Evolutionary conservation across 441 rosid genomes (phyloP).

Genomic region (Flueggea neowawraea): DNA sequence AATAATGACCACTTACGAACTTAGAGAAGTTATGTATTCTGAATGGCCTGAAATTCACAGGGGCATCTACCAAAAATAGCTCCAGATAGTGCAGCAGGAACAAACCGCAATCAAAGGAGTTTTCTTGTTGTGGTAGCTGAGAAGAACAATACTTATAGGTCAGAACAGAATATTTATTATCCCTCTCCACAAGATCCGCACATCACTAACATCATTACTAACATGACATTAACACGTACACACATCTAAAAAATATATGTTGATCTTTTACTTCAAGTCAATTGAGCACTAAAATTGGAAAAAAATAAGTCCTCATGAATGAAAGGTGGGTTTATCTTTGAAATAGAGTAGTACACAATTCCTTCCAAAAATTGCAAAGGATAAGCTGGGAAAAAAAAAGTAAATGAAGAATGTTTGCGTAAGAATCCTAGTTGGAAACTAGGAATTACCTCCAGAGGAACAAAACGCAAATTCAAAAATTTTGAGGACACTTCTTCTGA

Average conservation of each 20-base stretch:
- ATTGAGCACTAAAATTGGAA: too few species aligned
- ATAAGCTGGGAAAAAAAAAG: conserved; percentile 1
- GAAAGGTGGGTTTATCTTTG: too few species aligned
- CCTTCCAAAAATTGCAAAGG: background rate
- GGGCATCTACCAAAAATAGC: conserved; percentile 64
- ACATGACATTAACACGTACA: background rate
- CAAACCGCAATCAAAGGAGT: conserved; percentile 83
- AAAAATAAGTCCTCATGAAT: too few species aligned
- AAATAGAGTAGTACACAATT: too few species aligned
- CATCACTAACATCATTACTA: too few species aligned
- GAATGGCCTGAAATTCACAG: conserved; percentile 55
- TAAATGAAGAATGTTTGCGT: background rate
- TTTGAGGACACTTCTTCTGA: conserved; percentile 41
- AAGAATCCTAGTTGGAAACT: conserved; percentile 2
- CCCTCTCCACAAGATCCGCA: background rate
- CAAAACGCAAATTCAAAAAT: conserved; percentile 45
- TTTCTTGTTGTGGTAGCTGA: conserved; percentile 89
- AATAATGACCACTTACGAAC: conserved; percentile 47
- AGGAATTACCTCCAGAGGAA: conserved; percentile 66
- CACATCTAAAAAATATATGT: background rate
- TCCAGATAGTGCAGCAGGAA: conserved; percentile 86
- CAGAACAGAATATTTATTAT: conserved; percentile 16
- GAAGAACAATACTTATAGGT: conserved; percentile 22
- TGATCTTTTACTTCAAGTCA: background rate
- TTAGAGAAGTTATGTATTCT: conserved; percentile 30